Base-by-base conservation (phyloP, 2,329 filamentous ascomycete genomes). In the Sporothrix variecibatus region DNA sequence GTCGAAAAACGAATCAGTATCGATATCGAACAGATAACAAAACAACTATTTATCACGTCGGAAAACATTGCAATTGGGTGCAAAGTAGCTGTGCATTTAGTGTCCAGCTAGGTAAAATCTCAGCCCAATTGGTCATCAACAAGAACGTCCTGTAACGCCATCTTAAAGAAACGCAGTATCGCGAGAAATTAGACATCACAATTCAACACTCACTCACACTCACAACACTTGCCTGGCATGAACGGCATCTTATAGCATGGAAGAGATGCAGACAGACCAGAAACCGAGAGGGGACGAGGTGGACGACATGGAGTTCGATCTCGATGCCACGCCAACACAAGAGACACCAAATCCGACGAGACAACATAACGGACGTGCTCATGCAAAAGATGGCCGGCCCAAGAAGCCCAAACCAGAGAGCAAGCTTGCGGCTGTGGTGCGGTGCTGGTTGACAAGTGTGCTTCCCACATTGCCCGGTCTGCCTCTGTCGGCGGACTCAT, bases 401-500 rank as follows among this genome's bases (percentile, higher is more conserved):
- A 76, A 76, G 49, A 76, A 76, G 71, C 76, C 72, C 23, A 83
- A 82, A 75, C 77, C 80, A 5, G 76, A 78, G 26, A 85, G 82
- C 73, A 81, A 82, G 1, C 81, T 86, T 34, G 79, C 80, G 6
- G 72, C 76, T 11, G 83, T 82, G 11, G 78, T 84, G n/a, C 77
- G 72, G 26, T 72, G 78, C 65, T 86, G 84, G 83, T 76, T 83
- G 76, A 1, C 3, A 2, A 17, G 31, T 31, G 58, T 28, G 49
- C 40, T 74, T 60, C 69, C 34, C 3, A 68, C 62, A 69, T 58
- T 49, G 67, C 73, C 58, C 23, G 46, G 17, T n/a, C 31, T 26
- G 23, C 34, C 53, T 73, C 80, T 20, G 75, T 72, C 12, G 2
- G 62, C n/a, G 12, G 53, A n/a, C 65, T 40, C 40, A 7, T 26